Evolutionary conservation across 2,329 filamentous ascomycete species (phyloP).

Genomic region (Teratosphaeria viscida): DNA sequence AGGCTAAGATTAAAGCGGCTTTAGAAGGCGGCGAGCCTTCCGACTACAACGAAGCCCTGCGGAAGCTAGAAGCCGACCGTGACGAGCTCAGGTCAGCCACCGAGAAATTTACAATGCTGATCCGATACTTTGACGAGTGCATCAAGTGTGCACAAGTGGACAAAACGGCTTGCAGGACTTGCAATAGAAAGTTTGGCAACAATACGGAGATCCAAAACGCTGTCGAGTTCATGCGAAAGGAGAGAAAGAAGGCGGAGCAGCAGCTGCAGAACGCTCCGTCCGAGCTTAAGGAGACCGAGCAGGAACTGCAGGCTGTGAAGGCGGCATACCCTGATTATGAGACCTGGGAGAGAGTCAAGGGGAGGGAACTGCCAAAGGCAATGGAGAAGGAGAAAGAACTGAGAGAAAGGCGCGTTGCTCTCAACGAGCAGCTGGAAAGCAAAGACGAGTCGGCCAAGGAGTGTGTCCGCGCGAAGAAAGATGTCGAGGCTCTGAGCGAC

Average conservation of each 20-base stretch:
- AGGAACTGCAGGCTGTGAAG: constrained; percentile 38
- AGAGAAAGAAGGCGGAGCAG: constrained; percentile 28
- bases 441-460: constrained; percentile 59
- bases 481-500: constrained; percentile 65
- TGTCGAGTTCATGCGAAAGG: constrained; percentile 52
- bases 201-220: constrained; percentile 53
- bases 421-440: constrained; percentile 40
- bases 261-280: constrained; percentile 26
- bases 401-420: constrained; percentile 25
- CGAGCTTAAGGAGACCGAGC: constrained; percentile 53
- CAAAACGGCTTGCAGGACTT: constrained; percentile 59
- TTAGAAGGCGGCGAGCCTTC: constrained; percentile 40
- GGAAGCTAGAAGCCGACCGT: constrained; percentile 29
- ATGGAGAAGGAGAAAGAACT: constrained; percentile 52
- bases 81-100: constrained; percentile 54
- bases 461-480: constrained; percentile 53
- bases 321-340: constrained; percentile 61
- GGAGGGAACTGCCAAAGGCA: constrained; percentile 58
- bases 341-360: constrained; percentile 56
- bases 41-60: constrained; percentile 40
- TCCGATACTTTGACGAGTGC: constrained; percentile 16
- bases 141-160: constrained; percentile 37
- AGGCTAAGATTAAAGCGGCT: constrained; percentile 43
- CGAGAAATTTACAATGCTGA: constrained; percentile 12
- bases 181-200: constrained; percentile 56